phyloP scores from a whole-genome alignment of 2,329 filamentous ascomycete genomes.

The Xylariaceae sp. region DNA sequence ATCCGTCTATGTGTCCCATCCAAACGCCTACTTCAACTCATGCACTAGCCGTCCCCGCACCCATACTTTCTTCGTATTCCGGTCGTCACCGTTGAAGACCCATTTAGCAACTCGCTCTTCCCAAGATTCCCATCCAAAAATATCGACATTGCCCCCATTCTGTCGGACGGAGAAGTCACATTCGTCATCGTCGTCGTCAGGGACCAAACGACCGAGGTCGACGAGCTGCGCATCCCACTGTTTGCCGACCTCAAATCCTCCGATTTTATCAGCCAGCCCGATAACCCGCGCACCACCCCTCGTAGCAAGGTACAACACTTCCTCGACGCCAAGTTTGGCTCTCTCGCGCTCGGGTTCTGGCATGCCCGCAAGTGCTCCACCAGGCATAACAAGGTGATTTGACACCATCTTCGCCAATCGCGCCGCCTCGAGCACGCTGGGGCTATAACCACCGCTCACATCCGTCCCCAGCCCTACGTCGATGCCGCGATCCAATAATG shows the following conservation, averaged over 20 bases:
- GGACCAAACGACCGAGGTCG: conserved; percentile 52
- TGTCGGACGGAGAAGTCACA: conserved; percentile 34
- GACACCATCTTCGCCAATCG: conserved; percentile 77
- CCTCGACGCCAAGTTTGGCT: conserved; percentile 74
- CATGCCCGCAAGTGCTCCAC: conserved; percentile 20
- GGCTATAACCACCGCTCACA: conserved; percentile 80
- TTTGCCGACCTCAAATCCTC: conserved; percentile 81
- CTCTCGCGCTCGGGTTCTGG: conserved; percentile 33
- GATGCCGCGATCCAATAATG: conserved; percentile 69
- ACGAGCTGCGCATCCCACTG: conserved; percentile 90
- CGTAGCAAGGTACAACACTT: conserved; percentile 83
- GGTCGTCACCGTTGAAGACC: conserved; percentile 89
- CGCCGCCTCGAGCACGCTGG: conserved; percentile 63
- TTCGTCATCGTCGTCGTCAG: conserved; percentile 36
- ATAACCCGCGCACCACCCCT: conserved; percentile 81
- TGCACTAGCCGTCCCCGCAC: conserved; percentile 82
- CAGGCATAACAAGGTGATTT: conserved; percentile 61
- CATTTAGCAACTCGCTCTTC: conserved; percentile 85
- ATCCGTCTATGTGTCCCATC: too few relatives aligned
- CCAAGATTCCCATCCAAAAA: conserved; percentile 92
- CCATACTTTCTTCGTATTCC: conserved; percentile 87
- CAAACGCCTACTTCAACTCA: conserved; percentile 34
- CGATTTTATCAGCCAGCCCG: conserved; percentile 66
- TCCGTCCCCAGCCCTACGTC: conserved; percentile 86
- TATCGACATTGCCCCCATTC: conserved; percentile 76